These are phyloP conservation scores for Umbelopsis sp. DNA, from an alignment of 192 early-diverging fungal genomes.

Conservation along the genomic window DNA sequence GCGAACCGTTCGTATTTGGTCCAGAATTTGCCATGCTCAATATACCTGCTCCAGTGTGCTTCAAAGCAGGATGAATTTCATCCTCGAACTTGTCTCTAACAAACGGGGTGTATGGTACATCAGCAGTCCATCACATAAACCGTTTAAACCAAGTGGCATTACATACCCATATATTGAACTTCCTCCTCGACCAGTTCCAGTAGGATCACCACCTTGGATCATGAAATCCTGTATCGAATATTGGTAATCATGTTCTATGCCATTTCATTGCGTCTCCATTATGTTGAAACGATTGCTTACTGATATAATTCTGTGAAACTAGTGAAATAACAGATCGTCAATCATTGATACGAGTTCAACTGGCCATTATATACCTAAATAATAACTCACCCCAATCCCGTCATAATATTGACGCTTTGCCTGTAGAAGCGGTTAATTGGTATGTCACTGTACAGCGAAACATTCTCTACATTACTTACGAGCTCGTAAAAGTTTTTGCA, in stretches of 20 bases:
- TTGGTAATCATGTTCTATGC: neutral
- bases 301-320: conserved; percentile 81
- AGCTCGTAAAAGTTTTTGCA: conserved; percentile 87
- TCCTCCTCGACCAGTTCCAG: conserved; percentile 91
- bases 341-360: neutral
- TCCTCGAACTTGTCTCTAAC: conserved; percentile 79
- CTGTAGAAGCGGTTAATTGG: conserved; percentile 30
- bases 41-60: conserved; percentile 89
- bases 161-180: conserved; percentile 79
- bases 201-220: conserved; percentile 98
- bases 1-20: conserved; percentile 65
- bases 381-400: conserved; percentile 61
- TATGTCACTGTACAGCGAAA: neutral
- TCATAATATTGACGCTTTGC: conserved; percentile 86
- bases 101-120: neutral
- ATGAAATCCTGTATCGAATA: conserved; percentile 80
- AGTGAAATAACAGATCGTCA: neutral
- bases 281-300: conserved; percentile 31
- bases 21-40: conserved; percentile 88
- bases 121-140: neutral
- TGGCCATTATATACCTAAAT: neutral
- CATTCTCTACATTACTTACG: conserved; percentile 29
- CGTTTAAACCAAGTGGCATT: neutral
- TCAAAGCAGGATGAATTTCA: conserved; percentile 74
- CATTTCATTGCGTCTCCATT: neutral